Evolutionary conservation across 805 yeast species (phyloP).

Genomic region (Teunomyces pallodes): DNA sequence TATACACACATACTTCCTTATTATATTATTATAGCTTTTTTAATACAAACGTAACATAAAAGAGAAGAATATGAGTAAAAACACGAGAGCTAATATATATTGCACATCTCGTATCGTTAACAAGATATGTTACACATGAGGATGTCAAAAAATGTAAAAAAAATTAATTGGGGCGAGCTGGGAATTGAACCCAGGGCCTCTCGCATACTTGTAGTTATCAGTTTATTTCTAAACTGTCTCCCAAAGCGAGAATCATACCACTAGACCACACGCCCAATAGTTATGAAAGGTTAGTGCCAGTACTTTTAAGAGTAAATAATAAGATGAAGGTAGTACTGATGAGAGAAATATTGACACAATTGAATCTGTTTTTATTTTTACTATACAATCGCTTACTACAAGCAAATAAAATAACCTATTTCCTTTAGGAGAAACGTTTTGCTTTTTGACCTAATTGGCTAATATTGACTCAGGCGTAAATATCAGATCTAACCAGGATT

Average conservation of each 20-base stretch:
- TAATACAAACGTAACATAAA: conserved; percentile 8
- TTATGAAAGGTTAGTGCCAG: neutral
- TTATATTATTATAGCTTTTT: conserved; percentile 6
- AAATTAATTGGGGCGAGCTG: conserved; percentile 39
- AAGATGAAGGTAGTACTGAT: too few relatives aligned
- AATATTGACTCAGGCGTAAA: too few relatives aligned
- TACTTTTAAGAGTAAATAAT: neutral
- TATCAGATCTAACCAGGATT: neutral
- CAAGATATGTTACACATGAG: neutral
- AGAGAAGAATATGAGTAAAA: neutral
- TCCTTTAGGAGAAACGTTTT: neutral
- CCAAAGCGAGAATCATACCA: conserved; percentile 36
- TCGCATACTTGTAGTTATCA: conserved; percentile 34
- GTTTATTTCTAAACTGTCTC: conserved; percentile 7
- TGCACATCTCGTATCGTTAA: neutral
- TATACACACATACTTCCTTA: conserved; percentile 12
- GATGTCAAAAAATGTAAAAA: neutral
- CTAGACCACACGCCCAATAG: conserved; percentile 27
- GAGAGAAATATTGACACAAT: too few relatives aligned
- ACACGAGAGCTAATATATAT: neutral
- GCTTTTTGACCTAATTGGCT: neutral
- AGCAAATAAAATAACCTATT: neutral
- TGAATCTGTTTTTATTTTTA: neutral
- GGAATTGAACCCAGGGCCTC: conserved; percentile 66
- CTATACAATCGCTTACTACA: neutral